Percentiles rank a stretch among this genome's conserved stretches.
Evolutionary conservation across 2,329 filamentous ascomycete species (phyloP).

Genomic region (Davidsoniella eucalypti): DNA sequence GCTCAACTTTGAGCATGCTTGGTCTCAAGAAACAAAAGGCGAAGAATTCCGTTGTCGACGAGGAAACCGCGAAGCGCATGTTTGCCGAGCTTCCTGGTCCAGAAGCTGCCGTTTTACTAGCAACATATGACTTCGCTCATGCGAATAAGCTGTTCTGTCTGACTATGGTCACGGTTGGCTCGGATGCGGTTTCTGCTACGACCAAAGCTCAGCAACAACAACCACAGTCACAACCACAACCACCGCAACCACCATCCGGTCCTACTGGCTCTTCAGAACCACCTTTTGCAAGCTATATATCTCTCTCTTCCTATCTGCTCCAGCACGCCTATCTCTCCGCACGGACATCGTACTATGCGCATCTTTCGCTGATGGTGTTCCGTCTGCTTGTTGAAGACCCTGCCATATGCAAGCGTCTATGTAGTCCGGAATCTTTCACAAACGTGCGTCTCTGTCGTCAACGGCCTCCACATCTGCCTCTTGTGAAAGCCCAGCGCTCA

Average conservation of each 20-base stretch:
- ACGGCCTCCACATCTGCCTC: conserved; percentile 66
- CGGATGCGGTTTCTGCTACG: conserved; percentile 24
- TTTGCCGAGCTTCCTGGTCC: conserved; percentile 58
- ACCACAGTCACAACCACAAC: background rate
- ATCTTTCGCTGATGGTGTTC: conserved; percentile 70
- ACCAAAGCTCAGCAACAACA: background rate
- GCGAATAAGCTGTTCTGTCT: conserved; percentile 92
- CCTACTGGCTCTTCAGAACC: conserved; percentile 30
- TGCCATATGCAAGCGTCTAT: conserved; percentile 65
- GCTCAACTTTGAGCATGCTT: conserved; percentile 47
- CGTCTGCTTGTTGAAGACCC: conserved; percentile 79
- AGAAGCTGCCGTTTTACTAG: conserved; percentile 56
- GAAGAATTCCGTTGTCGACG: conserved; percentile 41
- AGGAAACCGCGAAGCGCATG: conserved; percentile 65
- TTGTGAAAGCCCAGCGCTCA: conserved; percentile 54
- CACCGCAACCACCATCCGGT: background rate
- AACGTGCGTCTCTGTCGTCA: conserved; percentile 76
- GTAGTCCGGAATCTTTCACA: conserved; percentile 58
- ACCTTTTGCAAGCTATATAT: conserved; percentile 69
- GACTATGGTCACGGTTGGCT: conserved; percentile 53
- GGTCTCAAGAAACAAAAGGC: conserved; percentile 47
- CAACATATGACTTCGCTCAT: conserved; percentile 83
- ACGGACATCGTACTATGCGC: conserved; percentile 65
- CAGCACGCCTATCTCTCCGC: conserved; percentile 80
- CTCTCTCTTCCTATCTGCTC: conserved; percentile 78